A percentile compares a stretch with the other conserved stretches of the same genome.
Conservation (phyloP, 495 filamentous ascomycete genomes). For the Lasiosphaeria miniovina region DNA sequence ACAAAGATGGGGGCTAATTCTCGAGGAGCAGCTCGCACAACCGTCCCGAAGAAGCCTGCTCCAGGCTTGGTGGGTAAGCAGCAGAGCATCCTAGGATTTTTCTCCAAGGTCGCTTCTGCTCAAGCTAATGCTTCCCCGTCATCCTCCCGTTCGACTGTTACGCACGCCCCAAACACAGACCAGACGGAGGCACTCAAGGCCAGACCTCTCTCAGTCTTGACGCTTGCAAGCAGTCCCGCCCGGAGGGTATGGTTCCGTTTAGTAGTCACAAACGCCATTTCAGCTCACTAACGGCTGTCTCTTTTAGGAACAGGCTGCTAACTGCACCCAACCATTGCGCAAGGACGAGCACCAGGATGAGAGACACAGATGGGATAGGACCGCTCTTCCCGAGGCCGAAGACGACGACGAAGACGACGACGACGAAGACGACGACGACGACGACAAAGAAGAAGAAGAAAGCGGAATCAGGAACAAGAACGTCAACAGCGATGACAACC, state of each 20-base stretch:
- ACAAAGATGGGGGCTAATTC: background rate
- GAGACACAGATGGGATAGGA: background rate
- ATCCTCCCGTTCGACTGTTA: background rate
- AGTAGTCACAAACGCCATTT: background rate
- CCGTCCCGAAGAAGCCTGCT: background rate
- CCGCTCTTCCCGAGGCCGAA: background rate
- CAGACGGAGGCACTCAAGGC: background rate
- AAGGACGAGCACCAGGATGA: constrained; percentile 2
- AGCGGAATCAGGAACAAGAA: background rate
- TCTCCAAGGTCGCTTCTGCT: constrained; percentile 1
- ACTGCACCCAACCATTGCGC: background rate
- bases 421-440: background rate
- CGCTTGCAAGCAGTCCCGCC: constrained; percentile 1
- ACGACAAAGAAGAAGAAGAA: background rate
- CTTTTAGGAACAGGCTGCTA: constrained; percentile 1
- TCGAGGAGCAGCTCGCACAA: constrained; percentile 1
- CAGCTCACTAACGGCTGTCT: background rate
- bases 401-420: background rate
- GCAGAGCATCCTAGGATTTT: constrained; percentile 2
- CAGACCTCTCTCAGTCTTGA: constrained; percentile 1
- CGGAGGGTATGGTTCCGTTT: constrained; percentile 1
- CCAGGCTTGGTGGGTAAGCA: background rate
- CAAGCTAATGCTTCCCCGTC: background rate
- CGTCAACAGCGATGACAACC: background rate
- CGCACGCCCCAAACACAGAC: background rate